phyloP scores from a whole-genome alignment of 1,284 basidiomycete genomes.

The Apiotrichum sp. region DNA sequence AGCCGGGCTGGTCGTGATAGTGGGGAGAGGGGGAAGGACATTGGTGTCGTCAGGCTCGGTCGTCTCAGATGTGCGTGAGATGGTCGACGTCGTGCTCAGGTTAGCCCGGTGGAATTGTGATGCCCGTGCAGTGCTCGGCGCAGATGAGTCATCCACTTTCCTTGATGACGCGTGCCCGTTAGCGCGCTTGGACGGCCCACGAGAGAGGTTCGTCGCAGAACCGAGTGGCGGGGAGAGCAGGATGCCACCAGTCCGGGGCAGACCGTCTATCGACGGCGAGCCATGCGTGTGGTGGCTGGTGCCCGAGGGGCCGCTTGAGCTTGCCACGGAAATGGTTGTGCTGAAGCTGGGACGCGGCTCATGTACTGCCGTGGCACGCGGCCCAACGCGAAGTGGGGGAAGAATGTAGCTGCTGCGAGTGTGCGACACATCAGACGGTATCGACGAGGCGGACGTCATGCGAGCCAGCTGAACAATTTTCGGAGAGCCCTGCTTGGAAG shows the following conservation, averaged over 20 bases:
- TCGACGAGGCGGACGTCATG: slow-evolving; percentile 6
- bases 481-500: background rate
- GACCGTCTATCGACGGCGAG: slow-evolving; percentile 4
- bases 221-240: slow-evolving; percentile 5
- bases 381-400: slow-evolving; percentile 14
- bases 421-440: background rate
- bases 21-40: background rate
- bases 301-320: background rate
- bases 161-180: slow-evolving; percentile 6
- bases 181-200: slow-evolving; percentile 2
- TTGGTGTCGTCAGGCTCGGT: slow-evolving; percentile 1
- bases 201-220: background rate
- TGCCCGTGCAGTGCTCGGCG: slow-evolving; percentile 1
- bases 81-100: slow-evolving; percentile 1
- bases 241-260: slow-evolving; percentile 7
- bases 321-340: slow-evolving; percentile 7
- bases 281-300: slow-evolving; percentile 1
- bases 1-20: background rate
- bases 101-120: slow-evolving; percentile 1
- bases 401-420: slow-evolving; percentile 7
- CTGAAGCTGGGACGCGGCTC: slow-evolving; percentile 10
- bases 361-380: background rate
- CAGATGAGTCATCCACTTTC: background rate
- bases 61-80: slow-evolving; percentile 2
- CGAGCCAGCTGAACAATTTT: background rate